Evolutionary conservation across 345 rosid species (phyloP), one percentile per base, ranked within the genome.

Genomic region (Eutrema yunnanense): DNA sequence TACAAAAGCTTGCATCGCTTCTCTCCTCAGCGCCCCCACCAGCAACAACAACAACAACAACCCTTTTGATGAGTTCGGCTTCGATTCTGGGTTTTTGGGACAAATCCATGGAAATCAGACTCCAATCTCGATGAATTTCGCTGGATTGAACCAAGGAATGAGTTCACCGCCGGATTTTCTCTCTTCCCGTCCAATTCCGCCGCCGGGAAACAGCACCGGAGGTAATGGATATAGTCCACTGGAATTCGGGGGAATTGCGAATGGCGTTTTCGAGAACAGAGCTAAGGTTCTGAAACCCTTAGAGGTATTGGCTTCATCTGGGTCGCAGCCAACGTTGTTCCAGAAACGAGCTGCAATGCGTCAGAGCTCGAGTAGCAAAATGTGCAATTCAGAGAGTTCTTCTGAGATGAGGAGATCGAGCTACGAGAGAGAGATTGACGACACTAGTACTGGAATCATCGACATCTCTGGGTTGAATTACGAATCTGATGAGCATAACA

Each of bases 311-410:
- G 80, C 88, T 36, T 80, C 85, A 4, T 65, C 75, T 41, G 84
- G 81, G 43, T 76, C 83, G 1, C 91, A 82, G 37, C 89, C 88
- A 5, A 90, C 89, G 11, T 73, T 92, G 76, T 92, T 92, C 62
- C 92, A 88, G 72, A 90, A 89, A 74, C 80, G 96, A 67, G 92
- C 96, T 12, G 86, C 86, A 2, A 74, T 83, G 79, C 80, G 89
- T 32, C 85, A 88, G 54, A 77, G 73, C 6, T 73, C 82, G 42
- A 75, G 56, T 14, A 82, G 79, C 48, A 79, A 78, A 61, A 64
- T 82, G 76, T 86, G 84, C 72, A 83, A 71, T 49, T 79, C 87
- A 74, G 97, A 83, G 73, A 50, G 74, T 37, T 74, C 82, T 42
- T 74, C 82, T 19, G 87, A 73, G 62, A 40, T 81, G 58, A 76